These are phyloP conservation scores for Cercospora sp. DNA, from an alignment of 2,329 filamentous ascomycete species.

Conservation along the genomic window DNA sequence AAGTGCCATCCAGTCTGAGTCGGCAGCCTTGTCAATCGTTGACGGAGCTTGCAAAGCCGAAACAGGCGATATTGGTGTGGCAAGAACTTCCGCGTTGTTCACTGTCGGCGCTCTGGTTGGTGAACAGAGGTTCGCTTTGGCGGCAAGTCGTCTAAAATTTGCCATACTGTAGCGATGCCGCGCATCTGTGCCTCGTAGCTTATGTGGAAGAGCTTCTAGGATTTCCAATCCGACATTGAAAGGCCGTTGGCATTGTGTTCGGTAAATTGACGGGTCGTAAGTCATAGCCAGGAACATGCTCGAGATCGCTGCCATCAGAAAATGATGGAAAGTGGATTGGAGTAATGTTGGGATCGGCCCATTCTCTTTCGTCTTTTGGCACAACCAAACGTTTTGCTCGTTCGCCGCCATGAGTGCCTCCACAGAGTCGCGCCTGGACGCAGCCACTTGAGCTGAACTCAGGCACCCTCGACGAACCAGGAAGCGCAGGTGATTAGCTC, in stretches of 20 bases:
- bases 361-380: neutral
- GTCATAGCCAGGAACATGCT: neutral
- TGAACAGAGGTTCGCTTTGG: neutral
- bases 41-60: neutral
- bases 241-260: neutral
- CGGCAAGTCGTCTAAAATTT: neutral
- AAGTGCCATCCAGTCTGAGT: neutral
- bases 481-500: neutral
- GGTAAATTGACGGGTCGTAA: neutral
- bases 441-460: neutral
- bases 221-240: neutral
- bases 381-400: neutral
- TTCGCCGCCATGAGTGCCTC: neutral
- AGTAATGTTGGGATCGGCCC: neutral
- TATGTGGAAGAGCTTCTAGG: neutral
- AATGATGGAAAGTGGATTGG: neutral
- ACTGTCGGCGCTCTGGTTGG: neutral
- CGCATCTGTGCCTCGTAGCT: neutral
- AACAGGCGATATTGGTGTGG: neutral
- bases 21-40: neutral
- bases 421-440: neutral
- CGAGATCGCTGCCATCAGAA: neutral
- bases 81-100: neutral
- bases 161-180: neutral
- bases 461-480: neutral